phyloP scores from a whole-genome alignment of 148 eudicot genomes.

The Silene latifolia region DNA sequence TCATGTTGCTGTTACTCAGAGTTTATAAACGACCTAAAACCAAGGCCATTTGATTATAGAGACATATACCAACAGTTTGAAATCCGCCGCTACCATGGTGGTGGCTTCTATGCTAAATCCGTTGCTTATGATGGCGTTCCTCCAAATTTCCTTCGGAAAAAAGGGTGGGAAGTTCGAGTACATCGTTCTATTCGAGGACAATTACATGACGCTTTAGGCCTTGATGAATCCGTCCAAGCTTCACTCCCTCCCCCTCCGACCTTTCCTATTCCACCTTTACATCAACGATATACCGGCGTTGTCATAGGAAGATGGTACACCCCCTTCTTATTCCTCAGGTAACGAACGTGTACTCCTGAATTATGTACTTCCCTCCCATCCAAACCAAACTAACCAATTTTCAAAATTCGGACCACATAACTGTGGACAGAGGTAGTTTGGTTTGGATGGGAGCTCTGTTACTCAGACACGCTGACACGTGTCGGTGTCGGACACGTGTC shows the following conservation, averaged over 20 bases:
- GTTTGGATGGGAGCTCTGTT: too few species aligned
- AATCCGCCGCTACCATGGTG: conserved; percentile 47
- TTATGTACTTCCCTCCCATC: not conserved
- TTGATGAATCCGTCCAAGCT: conserved; percentile 33
- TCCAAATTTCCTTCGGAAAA: conserved; percentile 58
- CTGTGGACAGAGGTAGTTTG: too few species aligned
- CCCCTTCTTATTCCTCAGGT: conserved; percentile 50
- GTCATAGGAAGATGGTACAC: conserved; percentile 52
- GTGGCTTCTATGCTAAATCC: conserved; percentile 69
- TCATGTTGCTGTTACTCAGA: conserved; percentile 58
- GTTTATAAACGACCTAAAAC: conserved; percentile 39
- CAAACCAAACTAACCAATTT: too few species aligned
- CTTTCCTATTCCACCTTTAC: conserved; percentile 30
- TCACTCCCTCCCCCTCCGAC: conserved; percentile 34
- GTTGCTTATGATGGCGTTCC: conserved; percentile 70
- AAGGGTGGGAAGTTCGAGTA: conserved; percentile 58
- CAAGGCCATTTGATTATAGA: conserved; percentile 51
- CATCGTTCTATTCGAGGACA: conserved; percentile 32
- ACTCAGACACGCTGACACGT: too few species aligned
- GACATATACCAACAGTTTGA: conserved; percentile 81
- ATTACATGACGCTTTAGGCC: conserved; percentile 45
- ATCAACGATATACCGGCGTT: conserved; percentile 30
- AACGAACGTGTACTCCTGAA: not conserved
- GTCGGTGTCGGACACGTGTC: too few species aligned
- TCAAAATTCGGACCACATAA: too few species aligned